phyloP scores from a whole-genome alignment of 352 stramenopile genomes.

The Globisporangium abappressorium region DNA sequence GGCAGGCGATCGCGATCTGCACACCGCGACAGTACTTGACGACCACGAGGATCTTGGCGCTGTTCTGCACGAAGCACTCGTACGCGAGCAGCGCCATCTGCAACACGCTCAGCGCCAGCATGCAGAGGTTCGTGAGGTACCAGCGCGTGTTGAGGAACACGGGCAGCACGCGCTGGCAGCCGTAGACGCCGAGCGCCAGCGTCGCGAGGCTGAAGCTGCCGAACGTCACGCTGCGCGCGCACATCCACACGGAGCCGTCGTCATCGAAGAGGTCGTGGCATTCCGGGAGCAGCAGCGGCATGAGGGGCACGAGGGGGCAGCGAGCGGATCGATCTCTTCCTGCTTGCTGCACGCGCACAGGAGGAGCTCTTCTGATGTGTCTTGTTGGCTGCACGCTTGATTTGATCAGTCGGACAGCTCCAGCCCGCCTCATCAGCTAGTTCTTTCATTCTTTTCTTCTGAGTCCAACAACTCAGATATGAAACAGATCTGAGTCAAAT shows the following conservation, averaged over 20 bases:
- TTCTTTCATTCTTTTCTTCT: neutral
- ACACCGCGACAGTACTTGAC: conserved; percentile 72
- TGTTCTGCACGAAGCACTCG: conserved; percentile 62
- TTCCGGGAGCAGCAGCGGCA: conserved; percentile 42
- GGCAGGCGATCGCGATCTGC: conserved; percentile 63
- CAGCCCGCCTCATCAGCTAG: neutral
- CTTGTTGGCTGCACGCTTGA: neutral
- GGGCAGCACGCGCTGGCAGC: conserved; percentile 48
- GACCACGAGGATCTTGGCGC: conserved; percentile 55
- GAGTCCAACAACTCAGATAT: neutral
- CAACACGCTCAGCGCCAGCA: conserved; percentile 51
- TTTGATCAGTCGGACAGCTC: neutral
- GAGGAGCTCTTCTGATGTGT: neutral
- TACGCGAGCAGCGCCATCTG: conserved; percentile 68
- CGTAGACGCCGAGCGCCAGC: conserved; percentile 38
- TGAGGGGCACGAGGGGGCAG: neutral
- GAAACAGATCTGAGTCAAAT: too few relatives aligned
- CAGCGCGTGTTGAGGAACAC: conserved; percentile 54
- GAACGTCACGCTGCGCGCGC: conserved; percentile 60
- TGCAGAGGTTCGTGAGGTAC: conserved; percentile 58
- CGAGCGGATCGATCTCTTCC: neutral
- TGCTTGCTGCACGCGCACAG: neutral
- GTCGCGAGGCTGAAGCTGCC: conserved; percentile 55
- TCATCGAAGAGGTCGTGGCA: conserved; percentile 41
- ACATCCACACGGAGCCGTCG: conserved; percentile 37